These are phyloP conservation scores for Asterochloris erici DNA, from an alignment of 139 green algal species.

Conservation along the genomic window DNA sequence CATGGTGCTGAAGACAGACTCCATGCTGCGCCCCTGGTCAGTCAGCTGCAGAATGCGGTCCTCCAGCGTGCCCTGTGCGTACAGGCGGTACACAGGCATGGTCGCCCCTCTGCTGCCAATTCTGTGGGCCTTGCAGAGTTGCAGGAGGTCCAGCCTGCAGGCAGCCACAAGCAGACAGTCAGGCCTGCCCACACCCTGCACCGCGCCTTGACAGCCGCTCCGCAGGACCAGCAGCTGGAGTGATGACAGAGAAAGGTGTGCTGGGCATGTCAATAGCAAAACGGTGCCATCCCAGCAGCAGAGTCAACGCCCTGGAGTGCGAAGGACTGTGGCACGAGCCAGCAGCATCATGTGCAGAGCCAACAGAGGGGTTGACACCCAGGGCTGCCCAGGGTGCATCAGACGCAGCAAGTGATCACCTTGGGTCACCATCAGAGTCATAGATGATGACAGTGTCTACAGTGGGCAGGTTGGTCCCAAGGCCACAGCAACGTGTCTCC, in stretches of 20 bases:
- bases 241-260: too few relatives aligned
- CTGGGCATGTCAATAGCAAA: too few relatives aligned
- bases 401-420: background rate
- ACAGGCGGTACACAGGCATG: conserved; percentile 43
- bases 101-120: conserved; percentile 1
- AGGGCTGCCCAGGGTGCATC: too few relatives aligned
- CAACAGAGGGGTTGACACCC: too few relatives aligned
- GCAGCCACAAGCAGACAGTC: background rate
- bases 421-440: conserved; percentile 74
- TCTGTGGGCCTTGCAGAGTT: conserved; percentile 10
- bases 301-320: too few relatives aligned
- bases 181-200: background rate
- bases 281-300: too few relatives aligned
- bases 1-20: conserved; percentile 26
- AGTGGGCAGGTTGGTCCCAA: conserved; percentile 66
- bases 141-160: conserved; percentile 6
- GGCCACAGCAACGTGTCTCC: conserved; percentile 47
- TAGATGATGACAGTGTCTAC: conserved; percentile 54
- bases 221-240: too few relatives aligned
- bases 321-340: too few relatives aligned
- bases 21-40: conserved; percentile 34
- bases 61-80: conserved; percentile 46
- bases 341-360: too few relatives aligned
- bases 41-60: conserved; percentile 53
- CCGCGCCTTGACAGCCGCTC: too few relatives aligned